phyloP scores from a whole-genome alignment of 176 grass and related monocot species.

The Phragmites australis region DNA sequence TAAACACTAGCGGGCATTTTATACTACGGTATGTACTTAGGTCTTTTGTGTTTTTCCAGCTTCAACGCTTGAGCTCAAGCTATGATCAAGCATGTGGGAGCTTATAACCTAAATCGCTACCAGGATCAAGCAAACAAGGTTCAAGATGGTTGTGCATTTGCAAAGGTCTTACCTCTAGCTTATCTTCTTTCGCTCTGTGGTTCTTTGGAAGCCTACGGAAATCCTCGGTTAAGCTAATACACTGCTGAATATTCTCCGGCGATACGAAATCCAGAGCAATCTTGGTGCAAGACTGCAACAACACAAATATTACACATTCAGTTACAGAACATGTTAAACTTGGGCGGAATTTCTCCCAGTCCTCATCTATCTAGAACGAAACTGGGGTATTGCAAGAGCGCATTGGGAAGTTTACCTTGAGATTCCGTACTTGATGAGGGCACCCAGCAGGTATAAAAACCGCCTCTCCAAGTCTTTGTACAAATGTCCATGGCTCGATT shows the following conservation, averaged over 20 bases:
- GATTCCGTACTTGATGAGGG: constrained; percentile 86
- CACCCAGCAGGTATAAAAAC: constrained; percentile 79
- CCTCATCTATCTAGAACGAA: background rate
- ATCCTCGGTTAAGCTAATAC: constrained; percentile 68
- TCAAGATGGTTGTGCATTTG: constrained; percentile 11
- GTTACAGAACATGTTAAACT: constrained; percentile 20
- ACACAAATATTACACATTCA: constrained; percentile 3
- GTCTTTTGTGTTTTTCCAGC: background rate
- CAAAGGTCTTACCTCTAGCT: constrained; percentile 62
- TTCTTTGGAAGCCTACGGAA: constrained; percentile 63
- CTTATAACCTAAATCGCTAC: background rate
- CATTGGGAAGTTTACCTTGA: constrained; percentile 52
- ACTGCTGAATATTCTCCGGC: constrained; percentile 67
- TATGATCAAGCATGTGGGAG: background rate
- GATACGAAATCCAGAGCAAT: constrained; percentile 88
- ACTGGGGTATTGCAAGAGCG: constrained; percentile 1
- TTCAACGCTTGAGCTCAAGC: background rate
- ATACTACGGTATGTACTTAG: background rate
- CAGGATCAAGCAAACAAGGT: background rate
- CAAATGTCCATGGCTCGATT: constrained; percentile 83
- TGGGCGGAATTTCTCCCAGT: background rate
- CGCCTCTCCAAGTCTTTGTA: constrained; percentile 76
- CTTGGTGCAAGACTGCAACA: constrained; percentile 66
- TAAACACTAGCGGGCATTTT: background rate
- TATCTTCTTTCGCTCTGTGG: constrained; percentile 81